Base-by-base conservation (phyloP, 805 yeast species). In the Lipomyces oligophaga region DNA sequence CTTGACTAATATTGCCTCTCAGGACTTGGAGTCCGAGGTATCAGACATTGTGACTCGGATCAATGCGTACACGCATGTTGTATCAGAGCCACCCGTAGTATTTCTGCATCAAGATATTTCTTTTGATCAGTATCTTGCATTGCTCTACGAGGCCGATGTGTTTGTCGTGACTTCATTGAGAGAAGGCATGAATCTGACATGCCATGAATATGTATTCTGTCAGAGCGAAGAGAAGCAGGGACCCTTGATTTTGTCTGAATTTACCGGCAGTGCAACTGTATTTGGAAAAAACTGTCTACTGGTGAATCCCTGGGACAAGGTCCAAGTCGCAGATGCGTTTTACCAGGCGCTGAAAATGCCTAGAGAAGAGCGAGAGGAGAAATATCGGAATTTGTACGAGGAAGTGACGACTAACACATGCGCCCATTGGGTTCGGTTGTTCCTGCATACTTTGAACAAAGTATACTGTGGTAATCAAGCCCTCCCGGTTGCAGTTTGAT, bases 121-220 rank as follows among this genome's bases (percentile, higher is more conserved):
- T 31, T 90, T 85, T 62, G 83, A 80, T 45, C 97, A 93, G 66
- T 93, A 93, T 62, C 65, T 93, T 48, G 97, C 96, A 0, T 68
- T 93, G 40, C 75, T 85, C 37, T 70, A 80, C 30, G 97, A 88
- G 62, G 96, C 97, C 1, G 94, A 86, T 56, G 72, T 79, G 1
- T 93, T 93, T 60, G 80, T 85, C 35, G 96, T 90, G 1, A 81
- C 94, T 7, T 85, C 96, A 1, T 77, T 90, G 73, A 80, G 98
- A 62, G 98, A 93, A 65, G 98, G 98, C 21, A 85, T 93, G 88
- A 93, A 93, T 60, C 72, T 93, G 61, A 89, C 97, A 0, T 90
- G 96, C 58, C 98, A 93, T 62, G 98, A 93, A 64, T 93, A 83
- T 63, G 76, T 88, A 34, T 82, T 81, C 45, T 85, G 95, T 21